Evolutionary conservation across 2,329 filamentous ascomycete genomes (phyloP).

Genomic region (Xylariaceae sp.): DNA sequence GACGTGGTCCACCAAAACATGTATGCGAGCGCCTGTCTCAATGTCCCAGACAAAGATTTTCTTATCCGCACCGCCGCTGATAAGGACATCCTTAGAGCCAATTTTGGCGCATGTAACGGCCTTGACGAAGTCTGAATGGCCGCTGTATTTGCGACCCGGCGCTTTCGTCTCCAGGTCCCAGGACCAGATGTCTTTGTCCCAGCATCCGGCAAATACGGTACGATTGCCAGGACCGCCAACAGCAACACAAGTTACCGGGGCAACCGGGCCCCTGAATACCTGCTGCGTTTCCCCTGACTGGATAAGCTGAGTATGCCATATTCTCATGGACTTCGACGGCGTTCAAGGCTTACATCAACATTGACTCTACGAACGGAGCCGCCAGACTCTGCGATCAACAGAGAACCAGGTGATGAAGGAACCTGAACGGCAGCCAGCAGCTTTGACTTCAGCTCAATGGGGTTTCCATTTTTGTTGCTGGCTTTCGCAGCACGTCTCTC

Average conservation of each 20-base stretch:
- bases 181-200: slow-evolving; percentile 90
- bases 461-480: slow-evolving; percentile 73
- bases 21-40: slow-evolving; percentile 59
- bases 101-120: slow-evolving; percentile 60
- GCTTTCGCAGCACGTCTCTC: slow-evolving; percentile 64
- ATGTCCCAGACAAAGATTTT: slow-evolving; percentile 82
- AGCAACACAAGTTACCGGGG: slow-evolving; percentile 74
- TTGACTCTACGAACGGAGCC: slow-evolving; percentile 70
- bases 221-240: slow-evolving; percentile 51
- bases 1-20: slow-evolving; percentile 71
- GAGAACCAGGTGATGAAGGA: slow-evolving; percentile 51
- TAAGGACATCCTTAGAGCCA: slow-evolving; percentile 55
- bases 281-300: slow-evolving; percentile 40
- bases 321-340: background rate
- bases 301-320: slow-evolving; percentile 9
- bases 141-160: slow-evolving; percentile 57
- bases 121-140: slow-evolving; percentile 91
- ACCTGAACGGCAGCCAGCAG: slow-evolving; percentile 70
- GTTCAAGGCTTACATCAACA: slow-evolving; percentile 56
- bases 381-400: slow-evolving; percentile 85
- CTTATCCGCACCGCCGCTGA: slow-evolving; percentile 73
- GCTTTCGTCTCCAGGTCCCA: slow-evolving; percentile 62
- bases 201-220: slow-evolving; percentile 79
- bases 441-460: slow-evolving; percentile 78
- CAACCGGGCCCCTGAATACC: slow-evolving; percentile 66